Evolutionary conservation across 1,284 basidiomycete genomes (phyloP), one percentile per base, ranked within the genome.

Genomic region (Fomitiporia mediterranea): DNA sequence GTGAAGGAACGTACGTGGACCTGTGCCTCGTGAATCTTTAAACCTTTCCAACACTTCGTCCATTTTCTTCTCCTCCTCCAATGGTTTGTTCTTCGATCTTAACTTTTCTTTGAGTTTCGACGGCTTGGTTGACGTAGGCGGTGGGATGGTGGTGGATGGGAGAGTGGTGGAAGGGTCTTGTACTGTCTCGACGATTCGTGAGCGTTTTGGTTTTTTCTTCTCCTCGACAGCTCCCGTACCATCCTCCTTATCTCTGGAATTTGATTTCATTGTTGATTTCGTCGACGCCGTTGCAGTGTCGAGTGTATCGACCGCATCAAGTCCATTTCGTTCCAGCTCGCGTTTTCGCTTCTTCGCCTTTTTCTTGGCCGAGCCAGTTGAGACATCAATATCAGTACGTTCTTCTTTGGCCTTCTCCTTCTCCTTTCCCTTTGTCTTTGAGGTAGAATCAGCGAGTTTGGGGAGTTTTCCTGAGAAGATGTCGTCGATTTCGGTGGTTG

Each of bases 261-360:
- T 56, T 3, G 30, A 23, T 25, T 40, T 44, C 8, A 32, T 37
- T 46, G 43, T 40, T 28, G 9, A n/a, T 15, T 42, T 35, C 21
- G n/a, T 23, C 13, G n/a, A 4, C 32, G 32, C 39, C 19, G 5
- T 6, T n/a, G 23, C 5, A 15, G 1, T 21, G 7, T 27, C 13
- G 17, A 50, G 8, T 13, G 13, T 38, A 6, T 39, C 32, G 25
- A 13, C 35, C 9, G 48, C n/a, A 11, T 30, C 17, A 21, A 32
- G 37, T 32, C 11, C 27, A 28, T 7, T 25, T 2, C 39, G 51
- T 5, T 2, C 46, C 3, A 42, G 44, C 15, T 25, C 35, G 23
- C 21, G 51, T 23, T 58, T 58, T n/a, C 57, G 51, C 39, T 58
- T 58, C 53, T 58, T 58, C 9, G 47, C 15, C 32, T 59, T 59